Conservation (phyloP, 257 asterid genomes). For the Solanum neorickii region DNA sequence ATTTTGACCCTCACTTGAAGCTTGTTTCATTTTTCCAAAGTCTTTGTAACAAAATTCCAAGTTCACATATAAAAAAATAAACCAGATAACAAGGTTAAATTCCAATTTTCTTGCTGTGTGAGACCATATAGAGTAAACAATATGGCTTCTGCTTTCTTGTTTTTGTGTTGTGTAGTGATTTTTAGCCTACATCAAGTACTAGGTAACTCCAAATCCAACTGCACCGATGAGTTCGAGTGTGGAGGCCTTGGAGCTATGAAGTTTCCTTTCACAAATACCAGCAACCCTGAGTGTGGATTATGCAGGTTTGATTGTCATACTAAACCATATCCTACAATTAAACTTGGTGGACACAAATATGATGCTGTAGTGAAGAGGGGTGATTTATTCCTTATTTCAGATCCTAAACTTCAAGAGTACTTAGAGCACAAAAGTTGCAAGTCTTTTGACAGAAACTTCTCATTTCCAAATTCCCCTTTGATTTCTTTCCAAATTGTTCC, state of each 20-base stretch:
- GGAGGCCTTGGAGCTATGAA: not conserved
- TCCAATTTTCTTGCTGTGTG: not conserved
- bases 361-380: not conserved
- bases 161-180: not conserved
- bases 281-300: not conserved
- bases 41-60: not conserved
- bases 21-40: not conserved
- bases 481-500: not conserved
- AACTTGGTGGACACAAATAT: not conserved
- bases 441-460: not conserved
- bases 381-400: not conserved
- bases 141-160: not conserved
- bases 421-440: not conserved
- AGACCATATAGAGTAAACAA: not conserved
- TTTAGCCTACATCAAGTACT: not conserved
- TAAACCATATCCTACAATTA: not conserved
- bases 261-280: constrained; percentile 1
- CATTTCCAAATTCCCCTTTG: not conserved
- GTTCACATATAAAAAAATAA: not conserved
- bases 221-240: not conserved
- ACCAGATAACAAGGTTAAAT: not conserved
- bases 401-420: not conserved
- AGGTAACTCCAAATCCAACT: not conserved
- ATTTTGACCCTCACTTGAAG: not conserved
- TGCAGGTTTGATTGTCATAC: not conserved